phyloP scores from a whole-genome alignment of 805 yeast genomes.

The Zygosaccharomyces pseudorouxii region DNA sequence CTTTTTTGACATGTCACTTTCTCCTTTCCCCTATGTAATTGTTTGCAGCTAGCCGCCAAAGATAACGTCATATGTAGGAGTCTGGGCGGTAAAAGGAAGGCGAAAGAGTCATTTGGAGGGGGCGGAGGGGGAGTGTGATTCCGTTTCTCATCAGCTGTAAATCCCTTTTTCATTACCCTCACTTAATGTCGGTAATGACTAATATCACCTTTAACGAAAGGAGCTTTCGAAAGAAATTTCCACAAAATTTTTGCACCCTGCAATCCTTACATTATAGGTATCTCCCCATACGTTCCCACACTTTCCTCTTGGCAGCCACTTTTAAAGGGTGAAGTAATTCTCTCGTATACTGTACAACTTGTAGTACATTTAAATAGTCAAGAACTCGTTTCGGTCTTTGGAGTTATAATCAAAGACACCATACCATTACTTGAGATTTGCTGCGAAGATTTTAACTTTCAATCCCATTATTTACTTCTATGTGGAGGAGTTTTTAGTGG shows the following conservation, averaged over 20 bases:
- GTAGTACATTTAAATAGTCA: neutral
- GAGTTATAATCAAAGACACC: too few relatives aligned
- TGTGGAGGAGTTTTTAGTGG: too few relatives aligned
- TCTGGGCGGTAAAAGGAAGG: too few relatives aligned
- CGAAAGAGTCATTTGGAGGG: too few relatives aligned
- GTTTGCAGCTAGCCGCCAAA: neutral
- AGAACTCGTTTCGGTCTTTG: too few relatives aligned
- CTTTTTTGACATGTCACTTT: neutral
- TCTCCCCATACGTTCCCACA: neutral
- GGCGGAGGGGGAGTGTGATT: too few relatives aligned
- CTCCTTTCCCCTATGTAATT: neutral
- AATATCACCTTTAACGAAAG: neutral
- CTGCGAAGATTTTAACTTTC: too few relatives aligned
- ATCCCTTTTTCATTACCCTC: neutral
- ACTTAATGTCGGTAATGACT: neutral
- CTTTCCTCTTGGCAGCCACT: neutral
- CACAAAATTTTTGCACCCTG: neutral
- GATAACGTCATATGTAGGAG: neutral
- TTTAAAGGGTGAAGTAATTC: neutral
- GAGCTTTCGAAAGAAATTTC: neutral
- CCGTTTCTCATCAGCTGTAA: neutral
- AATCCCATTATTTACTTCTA: too few relatives aligned
- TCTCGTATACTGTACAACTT: neutral
- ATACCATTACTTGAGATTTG: too few relatives aligned
- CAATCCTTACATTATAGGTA: neutral